Base-by-base conservation (phyloP, 345 rosid genomes). In the Brassica rapa region DNA sequence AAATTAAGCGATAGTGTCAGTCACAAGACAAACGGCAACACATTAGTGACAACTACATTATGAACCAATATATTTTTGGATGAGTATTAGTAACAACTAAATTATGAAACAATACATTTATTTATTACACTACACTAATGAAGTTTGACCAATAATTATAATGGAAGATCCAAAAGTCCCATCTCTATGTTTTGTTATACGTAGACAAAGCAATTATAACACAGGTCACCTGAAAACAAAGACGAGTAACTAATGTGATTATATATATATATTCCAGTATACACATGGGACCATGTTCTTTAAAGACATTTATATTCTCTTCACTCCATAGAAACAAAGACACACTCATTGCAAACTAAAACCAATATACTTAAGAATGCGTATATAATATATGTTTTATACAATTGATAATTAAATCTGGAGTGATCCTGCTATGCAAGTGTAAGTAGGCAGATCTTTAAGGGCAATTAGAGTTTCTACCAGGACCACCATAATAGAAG, bases 401-500 rank as follows among this genome's bases (percentile, higher is more conserved):
- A 74, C 75, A 80, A 62, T 80, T 80, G 72, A 15, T 63, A 23
- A 19, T 37, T 66, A 10, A 80, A 63, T 62, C 8, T 73, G 33
- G 78, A 73, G 29, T 73, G 75, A 62, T 49, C 55, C 60, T 79
- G 24, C 78, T 14, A 71, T 63, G 60, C 61, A 61, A 49, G 65
- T 15, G 65, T 15, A 66, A 61, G 65, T 57, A 61, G 55, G 73
- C 15, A 66, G 62, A 39, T 43, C 46, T 91, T 49, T 87, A 89
- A 9, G 87, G 88, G 81, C 94, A 89, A 74, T 86, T 77, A 24
- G 89, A 80, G 70, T 82, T 90, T 76, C 84, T 75, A 49, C 94
- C 94, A 25, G 94, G 94, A 33, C 94, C 94, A 51, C 94, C 94
- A 72, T 83, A 90, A 77, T 88, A 90, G 74, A 90, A 86, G 84